Base-by-base conservation (phyloP, 768 basidiomycete genomes). In the Neoboletus magnificus region DNA sequence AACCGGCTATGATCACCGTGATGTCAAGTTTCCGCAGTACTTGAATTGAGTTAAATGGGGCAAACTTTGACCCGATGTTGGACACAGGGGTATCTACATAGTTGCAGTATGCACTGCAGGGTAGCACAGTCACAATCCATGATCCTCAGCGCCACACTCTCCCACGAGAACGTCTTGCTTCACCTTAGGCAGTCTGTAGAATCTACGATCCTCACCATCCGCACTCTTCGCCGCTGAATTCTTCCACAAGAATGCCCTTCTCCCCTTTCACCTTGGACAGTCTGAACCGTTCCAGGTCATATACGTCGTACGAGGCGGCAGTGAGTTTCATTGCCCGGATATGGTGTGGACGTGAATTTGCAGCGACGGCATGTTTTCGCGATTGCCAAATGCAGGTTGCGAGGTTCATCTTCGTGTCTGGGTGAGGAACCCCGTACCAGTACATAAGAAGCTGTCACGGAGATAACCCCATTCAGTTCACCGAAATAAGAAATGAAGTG, bases 311-410 rank as follows among this genome's bases (percentile, higher is more conserved):
- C 2, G 88, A 85, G 4, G 72, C 71, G 10, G 81, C 82, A 0
- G 96, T 89, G 5, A 96, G 82, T 57, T 77, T 81, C 85, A 92
- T 92, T 2, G 95, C 96, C 37, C 79, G 79, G 52, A 87, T 79
- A 64, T 98, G 96, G 54, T 87, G 79, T 15, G 91, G 92, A 7
- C 86, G 81, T 0, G 84, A 82, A 61, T 84, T 92, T 1, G 94
- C 94, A 4, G 84, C 85, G 27, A 85, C 73, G 5, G 95, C 96
- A 57, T 93, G 88, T 61, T 81, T 80, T 7, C 94, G 85, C 40
- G 89, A 91, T 73, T 89, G 86, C 95, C 96, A 98, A 40, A 98
- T 87, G 74, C 95, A 98, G 18, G 94, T 97, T 9, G 95, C 93
- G 51, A 97, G 82, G 70, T 98, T 98, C 73, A 89, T 77, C 2